Conservation (phyloP, 345 rosid genomes). For the Camelina sativa region DNA sequence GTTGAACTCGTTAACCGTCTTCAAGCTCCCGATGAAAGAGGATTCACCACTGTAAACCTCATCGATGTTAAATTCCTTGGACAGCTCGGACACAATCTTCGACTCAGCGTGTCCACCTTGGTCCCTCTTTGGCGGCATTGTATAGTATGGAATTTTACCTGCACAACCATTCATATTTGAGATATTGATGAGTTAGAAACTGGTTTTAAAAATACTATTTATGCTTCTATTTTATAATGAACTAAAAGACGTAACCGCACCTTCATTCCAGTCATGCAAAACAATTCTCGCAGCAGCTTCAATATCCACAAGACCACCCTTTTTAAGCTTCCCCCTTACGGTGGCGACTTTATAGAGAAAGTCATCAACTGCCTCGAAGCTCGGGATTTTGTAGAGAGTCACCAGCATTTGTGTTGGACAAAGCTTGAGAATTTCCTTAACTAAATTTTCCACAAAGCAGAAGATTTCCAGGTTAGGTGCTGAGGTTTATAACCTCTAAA, state of each 20-base stretch:
- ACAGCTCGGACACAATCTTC: slow-evolving; percentile 69
- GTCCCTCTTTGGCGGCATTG: slow-evolving; percentile 79
- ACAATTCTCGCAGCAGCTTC: slow-evolving; percentile 89
- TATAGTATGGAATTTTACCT: slow-evolving; percentile 92
- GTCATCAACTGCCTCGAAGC: slow-evolving; percentile 80
- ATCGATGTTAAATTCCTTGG: slow-evolving; percentile 80
- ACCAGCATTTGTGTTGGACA: slow-evolving; percentile 73
- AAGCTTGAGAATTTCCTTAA: slow-evolving; percentile 86
- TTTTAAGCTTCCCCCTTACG: slow-evolving; percentile 90
- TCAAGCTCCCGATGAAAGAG: slow-evolving; percentile 88
- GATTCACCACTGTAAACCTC: slow-evolving; percentile 82
- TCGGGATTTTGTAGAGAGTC: slow-evolving; percentile 73
- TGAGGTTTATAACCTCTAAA: slow-evolving; percentile 3
- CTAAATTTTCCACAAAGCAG: slow-evolving; percentile 48
- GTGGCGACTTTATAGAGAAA: slow-evolving; percentile 87
- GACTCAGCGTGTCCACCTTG: slow-evolving; percentile 76
- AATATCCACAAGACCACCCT: slow-evolving; percentile 91
- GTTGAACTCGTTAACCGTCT: slow-evolving; percentile 65
- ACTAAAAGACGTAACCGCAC: slow-evolving; percentile 41
- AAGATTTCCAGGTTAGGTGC: slow-evolving; percentile 31
- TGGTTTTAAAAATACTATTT: background rate
- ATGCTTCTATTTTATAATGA: background rate
- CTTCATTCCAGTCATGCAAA: slow-evolving; percentile 93
- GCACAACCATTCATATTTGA: slow-evolving; percentile 35
- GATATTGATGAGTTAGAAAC: background rate